Evolutionary conservation across 148 eudicot species (phyloP), one percentile per base, ranked within the genome.

Genomic region (Amaranthus hypochondriacus): DNA sequence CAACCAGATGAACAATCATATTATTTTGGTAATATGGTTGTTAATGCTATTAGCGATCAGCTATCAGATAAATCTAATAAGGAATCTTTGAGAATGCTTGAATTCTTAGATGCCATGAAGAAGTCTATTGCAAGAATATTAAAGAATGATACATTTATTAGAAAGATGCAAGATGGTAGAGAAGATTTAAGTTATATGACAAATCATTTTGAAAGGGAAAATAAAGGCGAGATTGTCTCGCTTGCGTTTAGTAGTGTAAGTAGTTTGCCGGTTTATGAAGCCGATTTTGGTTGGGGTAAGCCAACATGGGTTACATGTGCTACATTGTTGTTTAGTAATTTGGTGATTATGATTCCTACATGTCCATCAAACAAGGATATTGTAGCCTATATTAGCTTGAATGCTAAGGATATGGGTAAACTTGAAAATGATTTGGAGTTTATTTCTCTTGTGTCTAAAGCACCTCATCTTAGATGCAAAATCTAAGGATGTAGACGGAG

Each of bases 271-370:
- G 2, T 75, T n/a, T 66, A 75, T 58, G 82, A 80, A 55, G 64
- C 79, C 3, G 79, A 80, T 65, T 80, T 80, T 28, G 83, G 83
- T 4, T 80, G 79, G 83, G 79, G 83, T 7, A 76, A 72, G 58
- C 83, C 83, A 0, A 13, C 48, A 2, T 76, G 83, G 79, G 76
- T 80, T 0, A 77, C 59, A 0, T 59, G 65, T 5, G 73, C 73
- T 1, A 72, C 79, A 18, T 7, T 67, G 6, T 5, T 60, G 0
- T 66, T 21, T 21, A 72, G 72, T 69, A 59, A 76, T 15, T 46
- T 67, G 7, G 63, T 80, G 0, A n/a, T 60, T 7, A 47, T 80
- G 44, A 73, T 63, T 3, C 61, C 57, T 7, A 46, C 70, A 15
- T 43, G 43, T 67, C 56, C 56, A 9, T 9, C 58, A 21, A 68